These are phyloP conservation scores for Candida krabiensis DNA, from an alignment of 805 yeast genomes.

Conservation along the genomic window DNA sequence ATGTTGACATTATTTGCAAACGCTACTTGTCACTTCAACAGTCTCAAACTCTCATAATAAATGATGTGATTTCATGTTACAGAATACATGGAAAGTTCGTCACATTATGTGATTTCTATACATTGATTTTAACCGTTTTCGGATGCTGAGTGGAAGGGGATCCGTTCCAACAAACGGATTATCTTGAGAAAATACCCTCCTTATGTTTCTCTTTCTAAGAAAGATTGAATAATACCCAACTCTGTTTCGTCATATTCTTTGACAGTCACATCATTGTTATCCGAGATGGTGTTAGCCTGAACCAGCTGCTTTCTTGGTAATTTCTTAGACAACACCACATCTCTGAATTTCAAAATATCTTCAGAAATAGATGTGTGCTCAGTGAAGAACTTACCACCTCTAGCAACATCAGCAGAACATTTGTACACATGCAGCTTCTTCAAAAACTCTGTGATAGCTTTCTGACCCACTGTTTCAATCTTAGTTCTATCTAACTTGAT, in stretches of 20 bases:
- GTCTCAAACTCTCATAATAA: no score
- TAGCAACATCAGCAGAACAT: constrained; percentile 67
- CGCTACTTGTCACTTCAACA: no score
- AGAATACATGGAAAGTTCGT: no score
- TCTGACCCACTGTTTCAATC: constrained; percentile 69
- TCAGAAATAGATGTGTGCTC: constrained; percentile 68
- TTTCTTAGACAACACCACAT: constrained; percentile 66
- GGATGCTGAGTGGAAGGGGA: no score
- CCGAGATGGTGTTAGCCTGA: constrained; percentile 70
- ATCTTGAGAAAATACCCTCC: no score
- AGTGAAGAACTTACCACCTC: constrained; percentile 62
- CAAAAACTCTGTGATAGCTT: constrained; percentile 70
- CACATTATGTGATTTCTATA: no score
- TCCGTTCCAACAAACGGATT: no score
- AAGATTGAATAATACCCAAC: constrained; percentile 77
- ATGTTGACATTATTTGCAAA: no score
- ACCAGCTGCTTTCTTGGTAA: constrained; percentile 82
- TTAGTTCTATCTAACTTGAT: constrained; percentile 59
- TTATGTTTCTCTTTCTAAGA: constrained; percentile 53
- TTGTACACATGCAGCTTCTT: constrained; percentile 75
- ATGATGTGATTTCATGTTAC: no score
- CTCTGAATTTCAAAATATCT: constrained; percentile 65
- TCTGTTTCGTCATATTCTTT: constrained; percentile 73
- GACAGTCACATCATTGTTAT: constrained; percentile 46
- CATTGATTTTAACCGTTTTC: no score